Evolutionary conservation across 2,329 filamentous ascomycete species (phyloP).

Genomic region (Aspergillus oerlinghausenensis): DNA sequence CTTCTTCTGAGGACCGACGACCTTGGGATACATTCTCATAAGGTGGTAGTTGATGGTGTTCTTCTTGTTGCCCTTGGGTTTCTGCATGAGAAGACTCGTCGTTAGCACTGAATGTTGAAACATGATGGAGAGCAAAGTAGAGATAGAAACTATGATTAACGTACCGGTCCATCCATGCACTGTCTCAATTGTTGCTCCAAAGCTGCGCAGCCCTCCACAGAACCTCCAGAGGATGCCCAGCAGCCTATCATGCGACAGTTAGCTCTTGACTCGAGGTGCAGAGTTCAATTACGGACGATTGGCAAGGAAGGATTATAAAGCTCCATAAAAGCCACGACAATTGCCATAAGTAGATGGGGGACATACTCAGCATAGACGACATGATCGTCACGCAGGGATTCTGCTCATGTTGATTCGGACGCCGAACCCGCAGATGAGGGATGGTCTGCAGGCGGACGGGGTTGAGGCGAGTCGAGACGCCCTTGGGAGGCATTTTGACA

Average conservation of each 20-base stretch:
- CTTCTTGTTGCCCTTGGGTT: slow-evolving; percentile 55
- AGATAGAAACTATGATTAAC: slow-evolving; percentile 20
- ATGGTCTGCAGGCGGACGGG: slow-evolving; percentile 45
- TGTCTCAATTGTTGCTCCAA: slow-evolving; percentile 58
- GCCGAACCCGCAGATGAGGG: slow-evolving; percentile 57
- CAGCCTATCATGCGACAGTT: slow-evolving; percentile 32
- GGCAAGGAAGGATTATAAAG: not conserved
- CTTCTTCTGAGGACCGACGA: slow-evolving; percentile 67
- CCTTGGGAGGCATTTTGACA: slow-evolving; percentile 41
- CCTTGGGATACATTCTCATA: slow-evolving; percentile 66
- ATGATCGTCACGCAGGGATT: slow-evolving; percentile 65
- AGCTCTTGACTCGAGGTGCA: slow-evolving; percentile 6
- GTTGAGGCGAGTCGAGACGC: slow-evolving; percentile 41
- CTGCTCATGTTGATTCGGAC: slow-evolving; percentile 57
- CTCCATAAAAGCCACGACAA: not conserved
- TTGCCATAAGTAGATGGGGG: not conserved
- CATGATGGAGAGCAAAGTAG: not conserved
- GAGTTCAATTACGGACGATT: not conserved
- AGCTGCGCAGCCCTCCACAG: slow-evolving; percentile 53
- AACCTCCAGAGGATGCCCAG: slow-evolving; percentile 45
- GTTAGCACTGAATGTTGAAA: slow-evolving; percentile 2
- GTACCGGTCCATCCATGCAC: slow-evolving; percentile 77
- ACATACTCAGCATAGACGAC: slow-evolving; percentile 62
- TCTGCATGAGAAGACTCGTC: slow-evolving; percentile 39
- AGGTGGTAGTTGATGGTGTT: slow-evolving; percentile 92